Evolutionary conservation across 345 rosid species (phyloP).

Genomic region (Eucalyptus pauciflora): DNA sequence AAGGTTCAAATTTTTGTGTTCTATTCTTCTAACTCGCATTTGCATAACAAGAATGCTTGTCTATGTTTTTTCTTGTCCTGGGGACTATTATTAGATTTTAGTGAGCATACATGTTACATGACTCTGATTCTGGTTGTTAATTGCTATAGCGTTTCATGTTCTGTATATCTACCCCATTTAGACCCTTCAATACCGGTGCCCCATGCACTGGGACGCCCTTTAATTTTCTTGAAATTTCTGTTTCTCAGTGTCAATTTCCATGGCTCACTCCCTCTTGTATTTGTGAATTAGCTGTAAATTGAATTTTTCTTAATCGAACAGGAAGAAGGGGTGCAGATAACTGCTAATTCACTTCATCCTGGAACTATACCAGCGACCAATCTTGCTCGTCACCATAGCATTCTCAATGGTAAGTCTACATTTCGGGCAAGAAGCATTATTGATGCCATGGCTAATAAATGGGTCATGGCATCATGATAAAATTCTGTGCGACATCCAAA

Average conservation of each 20-base stretch:
- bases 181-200: not conserved
- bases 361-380: conserved; percentile 57
- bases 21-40: not conserved
- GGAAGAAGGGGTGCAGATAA: conserved; percentile 52
- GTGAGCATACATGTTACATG: not conserved
- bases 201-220: not conserved
- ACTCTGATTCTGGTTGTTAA: not conserved
- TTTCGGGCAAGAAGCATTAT: not conserved
- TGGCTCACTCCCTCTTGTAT: not conserved
- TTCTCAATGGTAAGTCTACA: conserved; percentile 23
- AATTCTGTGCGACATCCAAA: not conserved
- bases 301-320: conserved; percentile 6
- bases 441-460: not conserved
- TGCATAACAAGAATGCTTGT: not conserved
- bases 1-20: not conserved
- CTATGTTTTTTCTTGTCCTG: not conserved
- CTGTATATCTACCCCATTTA: not conserved
- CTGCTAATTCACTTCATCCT: conserved; percentile 72
- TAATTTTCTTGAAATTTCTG: not conserved
- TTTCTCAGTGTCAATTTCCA: not conserved
- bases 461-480: not conserved
- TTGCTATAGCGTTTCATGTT: not conserved
- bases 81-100: not conserved
- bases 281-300: not conserved
- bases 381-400: conserved; percentile 38